phyloP scores from a whole-genome alignment of 1,284 basidiomycete species.

The Ustilago nuda region DNA sequence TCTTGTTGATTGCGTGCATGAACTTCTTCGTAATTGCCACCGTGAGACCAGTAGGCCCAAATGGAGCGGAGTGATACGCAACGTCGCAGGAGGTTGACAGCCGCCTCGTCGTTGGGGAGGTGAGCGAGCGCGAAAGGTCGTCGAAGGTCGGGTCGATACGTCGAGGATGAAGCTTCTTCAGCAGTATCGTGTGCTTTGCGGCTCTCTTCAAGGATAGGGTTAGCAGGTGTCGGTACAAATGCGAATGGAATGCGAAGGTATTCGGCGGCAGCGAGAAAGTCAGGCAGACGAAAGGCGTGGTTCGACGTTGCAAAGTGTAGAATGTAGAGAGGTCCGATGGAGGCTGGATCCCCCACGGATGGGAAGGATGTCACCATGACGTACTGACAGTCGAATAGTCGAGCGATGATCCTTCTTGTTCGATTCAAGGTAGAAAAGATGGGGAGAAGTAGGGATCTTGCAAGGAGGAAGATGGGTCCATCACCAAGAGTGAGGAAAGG shows the following conservation, averaged over 20 bases:
- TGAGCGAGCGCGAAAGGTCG: constrained; percentile 58
- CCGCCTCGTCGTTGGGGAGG: constrained; percentile 73
- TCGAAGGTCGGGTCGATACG: constrained; percentile 43
- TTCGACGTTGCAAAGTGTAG: constrained; percentile 62
- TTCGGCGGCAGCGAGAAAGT: constrained; percentile 58
- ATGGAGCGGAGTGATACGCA: constrained; percentile 85
- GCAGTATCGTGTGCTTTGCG: constrained; percentile 24
- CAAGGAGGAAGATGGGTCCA: no score
- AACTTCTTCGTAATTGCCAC: constrained; percentile 56
- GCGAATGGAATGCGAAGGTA: constrained; percentile 57
- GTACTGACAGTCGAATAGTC: background rate
- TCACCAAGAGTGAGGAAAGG: background rate
- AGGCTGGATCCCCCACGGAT: constrained; percentile 31
- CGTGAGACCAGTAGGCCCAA: constrained; percentile 69
- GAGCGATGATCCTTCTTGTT: background rate
- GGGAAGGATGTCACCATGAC: constrained; percentile 35
- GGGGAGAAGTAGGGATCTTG: no score
- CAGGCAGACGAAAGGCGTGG: constrained; percentile 59
- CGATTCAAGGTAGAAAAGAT: no score
- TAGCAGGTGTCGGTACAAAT: constrained; percentile 56
- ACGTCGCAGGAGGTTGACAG: constrained; percentile 78
- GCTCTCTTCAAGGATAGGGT: constrained; percentile 34
- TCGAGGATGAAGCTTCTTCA: constrained; percentile 31
- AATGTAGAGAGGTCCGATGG: constrained; percentile 60
- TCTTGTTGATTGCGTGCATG: constrained; percentile 53